A percentile compares a stretch with the other conserved stretches of the same genome.
Evolutionary conservation across 306 rosid genomes (phyloP).

Genomic region (Cucurbita moschata): DNA sequence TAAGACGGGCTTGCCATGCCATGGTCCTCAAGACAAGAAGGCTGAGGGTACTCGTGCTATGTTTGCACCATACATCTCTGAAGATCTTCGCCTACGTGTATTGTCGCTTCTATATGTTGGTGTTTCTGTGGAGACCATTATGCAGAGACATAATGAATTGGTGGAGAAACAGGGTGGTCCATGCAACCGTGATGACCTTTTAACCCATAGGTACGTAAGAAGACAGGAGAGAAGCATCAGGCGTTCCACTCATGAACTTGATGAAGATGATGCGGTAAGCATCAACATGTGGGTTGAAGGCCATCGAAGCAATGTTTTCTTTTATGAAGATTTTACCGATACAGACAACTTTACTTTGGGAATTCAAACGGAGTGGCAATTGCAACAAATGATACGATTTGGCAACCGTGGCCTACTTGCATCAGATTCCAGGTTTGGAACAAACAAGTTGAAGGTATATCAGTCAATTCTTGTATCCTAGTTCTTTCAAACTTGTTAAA

Average conservation of each 20-base stretch:
- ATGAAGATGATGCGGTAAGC: constrained; percentile 66
- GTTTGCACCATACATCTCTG: constrained; percentile 90
- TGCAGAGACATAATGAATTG: constrained; percentile 83
- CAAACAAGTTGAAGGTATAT: constrained; percentile 79
- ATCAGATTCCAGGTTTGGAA: constrained; percentile 83
- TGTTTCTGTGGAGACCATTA: constrained; percentile 88
- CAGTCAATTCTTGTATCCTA: neutral
- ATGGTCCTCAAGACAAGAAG: constrained; percentile 78
- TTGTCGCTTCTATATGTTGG: constrained; percentile 68
- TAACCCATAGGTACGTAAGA: constrained; percentile 73
- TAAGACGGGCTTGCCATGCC: constrained; percentile 76
- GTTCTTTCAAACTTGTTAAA: constrained; percentile 8
- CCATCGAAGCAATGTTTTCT: constrained; percentile 63
- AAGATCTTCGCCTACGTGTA: constrained; percentile 76
- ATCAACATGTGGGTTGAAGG: constrained; percentile 65
- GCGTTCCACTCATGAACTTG: constrained; percentile 60
- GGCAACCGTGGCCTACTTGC: constrained; percentile 67
- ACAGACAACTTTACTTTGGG: constrained; percentile 61
- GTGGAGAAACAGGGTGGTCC: constrained; percentile 92
- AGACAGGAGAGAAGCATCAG: constrained; percentile 84
- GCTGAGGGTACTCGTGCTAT: constrained; percentile 79
- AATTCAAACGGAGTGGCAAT: constrained; percentile 92
- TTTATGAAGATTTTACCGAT: constrained; percentile 68
- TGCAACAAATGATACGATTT: constrained; percentile 84
- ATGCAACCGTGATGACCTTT: constrained; percentile 76